These are phyloP conservation scores for Xylariaceae sp. DNA, from an alignment of 2,329 filamentous ascomycete genomes.

Conservation along the genomic window DNA sequence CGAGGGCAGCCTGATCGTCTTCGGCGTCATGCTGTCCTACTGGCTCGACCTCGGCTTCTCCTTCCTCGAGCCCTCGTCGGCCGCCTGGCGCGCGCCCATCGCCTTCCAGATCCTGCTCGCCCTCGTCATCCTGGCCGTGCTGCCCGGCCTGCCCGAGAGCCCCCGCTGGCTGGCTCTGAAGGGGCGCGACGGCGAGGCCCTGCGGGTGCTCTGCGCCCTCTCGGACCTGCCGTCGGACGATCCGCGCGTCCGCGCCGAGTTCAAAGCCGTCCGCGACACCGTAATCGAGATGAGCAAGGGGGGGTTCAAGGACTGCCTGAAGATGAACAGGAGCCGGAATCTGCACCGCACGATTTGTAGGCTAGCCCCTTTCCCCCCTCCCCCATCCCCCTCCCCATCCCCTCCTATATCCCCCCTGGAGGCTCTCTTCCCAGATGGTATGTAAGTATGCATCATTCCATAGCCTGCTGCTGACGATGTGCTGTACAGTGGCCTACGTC, in stretches of 20 bases:
- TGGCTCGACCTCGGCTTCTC: slow-evolving; percentile 50
- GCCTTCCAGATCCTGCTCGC: slow-evolving; percentile 48
- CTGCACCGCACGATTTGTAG: not conserved
- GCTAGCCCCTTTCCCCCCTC: too few species aligned
- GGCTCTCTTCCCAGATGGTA: too few species aligned
- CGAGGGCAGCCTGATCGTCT: slow-evolving; percentile 42
- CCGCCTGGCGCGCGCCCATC: slow-evolving; percentile 51
- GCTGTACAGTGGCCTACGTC: slow-evolving; percentile 1
- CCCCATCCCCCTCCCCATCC: too few species aligned
- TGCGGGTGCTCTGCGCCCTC: not conserved
- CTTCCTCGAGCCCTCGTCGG: slow-evolving; percentile 34
- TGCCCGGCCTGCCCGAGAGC: slow-evolving; percentile 42
- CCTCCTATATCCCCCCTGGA: too few species aligned
- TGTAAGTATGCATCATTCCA: too few species aligned
- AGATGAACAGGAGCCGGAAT: slow-evolving; percentile 11
- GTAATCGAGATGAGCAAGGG: not conserved
- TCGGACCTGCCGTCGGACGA: not conserved
- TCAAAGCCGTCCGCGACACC: not conserved
- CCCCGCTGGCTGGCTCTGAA: slow-evolving; percentile 33
- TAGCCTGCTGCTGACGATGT: too few species aligned
- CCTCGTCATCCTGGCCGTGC: slow-evolving; percentile 42
- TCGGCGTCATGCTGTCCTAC: slow-evolving; percentile 36
- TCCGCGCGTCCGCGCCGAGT: not conserved
- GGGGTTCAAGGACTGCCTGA: not conserved
- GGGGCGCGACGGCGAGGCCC: slow-evolving; percentile 30